Conservation (phyloP, 352 stramenopile species). For the Salisapilia sapeloensis region DNA sequence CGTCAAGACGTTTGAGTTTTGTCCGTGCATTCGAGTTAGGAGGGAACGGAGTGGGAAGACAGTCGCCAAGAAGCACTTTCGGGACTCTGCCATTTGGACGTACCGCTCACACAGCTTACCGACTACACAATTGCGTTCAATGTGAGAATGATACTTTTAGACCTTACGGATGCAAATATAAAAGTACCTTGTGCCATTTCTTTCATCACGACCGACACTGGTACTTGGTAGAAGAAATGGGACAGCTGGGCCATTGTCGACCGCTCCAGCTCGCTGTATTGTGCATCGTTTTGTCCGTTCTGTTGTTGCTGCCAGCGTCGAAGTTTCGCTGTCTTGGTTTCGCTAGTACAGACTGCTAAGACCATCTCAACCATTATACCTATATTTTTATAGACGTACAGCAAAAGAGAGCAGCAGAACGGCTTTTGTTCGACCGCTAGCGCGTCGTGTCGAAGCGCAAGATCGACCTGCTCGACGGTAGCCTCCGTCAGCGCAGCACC, state of each 20-base stretch:
- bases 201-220: slow-evolving; percentile 22
- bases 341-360: too few species aligned
- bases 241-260: slow-evolving; percentile 22
- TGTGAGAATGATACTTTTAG: neutral
- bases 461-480: slow-evolving; percentile 40
- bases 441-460: slow-evolving; percentile 25
- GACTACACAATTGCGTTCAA: slow-evolving; percentile 10
- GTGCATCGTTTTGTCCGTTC: too few species aligned
- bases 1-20: slow-evolving; percentile 35
- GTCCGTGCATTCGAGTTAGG: slow-evolving; percentile 34
- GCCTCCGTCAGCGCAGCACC: slow-evolving; percentile 17
- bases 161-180: neutral
- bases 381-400: slow-evolving; percentile 11
- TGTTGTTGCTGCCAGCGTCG: too few species aligned
- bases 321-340: too few species aligned
- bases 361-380: neutral
- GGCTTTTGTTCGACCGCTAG: slow-evolving; percentile 34
- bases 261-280: too few species aligned
- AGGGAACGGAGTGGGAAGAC: slow-evolving; percentile 58
- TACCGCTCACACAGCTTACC: slow-evolving; percentile 35
- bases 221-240: slow-evolving; percentile 32
- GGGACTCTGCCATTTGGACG: slow-evolving; percentile 18
- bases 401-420: slow-evolving; percentile 15
- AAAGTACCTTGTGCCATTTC: slow-evolving; percentile 33
- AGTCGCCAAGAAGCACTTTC: slow-evolving; percentile 34